Percentiles rank a stretch among this genome's conserved stretches.
Evolutionary conservation across 495 filamentous ascomycete genomes (phyloP).

Genomic region (Cetradonia linearis): DNA sequence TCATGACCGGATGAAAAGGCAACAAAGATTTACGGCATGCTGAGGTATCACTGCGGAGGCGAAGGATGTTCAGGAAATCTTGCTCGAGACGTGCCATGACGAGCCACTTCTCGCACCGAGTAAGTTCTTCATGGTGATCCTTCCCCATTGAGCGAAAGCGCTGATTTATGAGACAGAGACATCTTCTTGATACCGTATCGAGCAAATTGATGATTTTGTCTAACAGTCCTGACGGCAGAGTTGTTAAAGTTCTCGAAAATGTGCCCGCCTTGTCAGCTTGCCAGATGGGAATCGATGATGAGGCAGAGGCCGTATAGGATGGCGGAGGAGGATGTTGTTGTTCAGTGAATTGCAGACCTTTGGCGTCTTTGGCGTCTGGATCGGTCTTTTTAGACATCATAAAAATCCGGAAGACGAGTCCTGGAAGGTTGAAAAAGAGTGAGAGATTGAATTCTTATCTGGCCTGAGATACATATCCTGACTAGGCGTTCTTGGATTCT

Average conservation of each 20-base stretch:
- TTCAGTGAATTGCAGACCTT: neutral
- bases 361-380: neutral
- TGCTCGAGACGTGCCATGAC: slow-evolving; percentile 9
- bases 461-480: neutral
- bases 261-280: neutral
- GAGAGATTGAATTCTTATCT: neutral
- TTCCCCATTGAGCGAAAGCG: neutral
- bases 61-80: neutral
- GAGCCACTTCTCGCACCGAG: slow-evolving; percentile 5
- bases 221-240: neutral
- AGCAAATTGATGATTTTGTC: neutral
- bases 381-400: neutral
- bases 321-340: slow-evolving; percentile 1
- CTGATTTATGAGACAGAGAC: neutral
- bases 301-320: neutral
- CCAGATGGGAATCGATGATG: neutral
- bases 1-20: neutral
- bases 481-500: no score
- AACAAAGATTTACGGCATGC: neutral
- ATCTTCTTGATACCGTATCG: slow-evolving; percentile 3
- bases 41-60: neutral
- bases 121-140: slow-evolving; percentile 1
- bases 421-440: neutral
- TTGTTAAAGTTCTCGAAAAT: neutral
- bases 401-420: neutral